These are phyloP conservation scores for Cladosporium sp. DNA, from an alignment of 2,329 filamentous ascomycete species.

Conservation along the genomic window DNA sequence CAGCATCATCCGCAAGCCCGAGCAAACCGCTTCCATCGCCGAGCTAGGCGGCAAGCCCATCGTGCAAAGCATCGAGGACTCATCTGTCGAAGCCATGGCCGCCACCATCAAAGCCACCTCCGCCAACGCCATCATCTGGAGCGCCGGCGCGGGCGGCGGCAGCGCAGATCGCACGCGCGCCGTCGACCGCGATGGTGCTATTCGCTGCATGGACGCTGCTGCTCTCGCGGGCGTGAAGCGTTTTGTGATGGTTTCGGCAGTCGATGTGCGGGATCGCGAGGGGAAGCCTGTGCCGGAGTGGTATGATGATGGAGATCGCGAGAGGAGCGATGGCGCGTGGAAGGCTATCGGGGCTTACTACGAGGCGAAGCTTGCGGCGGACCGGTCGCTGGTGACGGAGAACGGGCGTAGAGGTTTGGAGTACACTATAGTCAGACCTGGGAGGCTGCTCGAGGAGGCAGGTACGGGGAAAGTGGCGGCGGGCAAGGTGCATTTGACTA, in stretches of 20 bases:
- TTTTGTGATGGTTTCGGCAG: conserved; percentile 66
- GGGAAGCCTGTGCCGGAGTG: conserved; percentile 43
- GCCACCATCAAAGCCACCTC: conserved; percentile 38
- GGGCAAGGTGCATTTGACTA: conserved; percentile 44
- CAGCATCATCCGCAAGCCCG: conserved; percentile 36
- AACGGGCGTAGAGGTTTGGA: conserved; percentile 43
- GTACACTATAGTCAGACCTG: conserved; percentile 50
- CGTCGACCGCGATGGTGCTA: conserved; percentile 65
- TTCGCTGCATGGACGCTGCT: conserved; percentile 62
- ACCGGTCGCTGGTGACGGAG: conserved; percentile 41
- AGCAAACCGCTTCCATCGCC: conserved; percentile 40
- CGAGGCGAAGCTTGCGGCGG: conserved; percentile 46
- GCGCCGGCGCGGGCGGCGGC: conserved; percentile 35
- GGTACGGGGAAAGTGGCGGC: conserved; percentile 45
- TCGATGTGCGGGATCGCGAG: conserved; percentile 53
- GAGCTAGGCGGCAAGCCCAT: conserved; percentile 46
- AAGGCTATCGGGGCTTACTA: conserved; percentile 42
- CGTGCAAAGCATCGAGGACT: conserved; percentile 45
- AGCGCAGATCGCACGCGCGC: conserved; percentile 57
- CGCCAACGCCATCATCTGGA: conserved; percentile 38
- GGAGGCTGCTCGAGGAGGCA: conserved; percentile 47
- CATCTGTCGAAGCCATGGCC: conserved; percentile 41
- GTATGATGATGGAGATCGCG: conserved; percentile 44
- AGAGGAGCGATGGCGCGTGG: conserved; percentile 42
- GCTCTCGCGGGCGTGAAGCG: conserved; percentile 57